These are phyloP conservation scores for Coniochaeta prunicola DNA, from an alignment of 2,329 filamentous ascomycete species.

Conservation along the genomic window DNA sequence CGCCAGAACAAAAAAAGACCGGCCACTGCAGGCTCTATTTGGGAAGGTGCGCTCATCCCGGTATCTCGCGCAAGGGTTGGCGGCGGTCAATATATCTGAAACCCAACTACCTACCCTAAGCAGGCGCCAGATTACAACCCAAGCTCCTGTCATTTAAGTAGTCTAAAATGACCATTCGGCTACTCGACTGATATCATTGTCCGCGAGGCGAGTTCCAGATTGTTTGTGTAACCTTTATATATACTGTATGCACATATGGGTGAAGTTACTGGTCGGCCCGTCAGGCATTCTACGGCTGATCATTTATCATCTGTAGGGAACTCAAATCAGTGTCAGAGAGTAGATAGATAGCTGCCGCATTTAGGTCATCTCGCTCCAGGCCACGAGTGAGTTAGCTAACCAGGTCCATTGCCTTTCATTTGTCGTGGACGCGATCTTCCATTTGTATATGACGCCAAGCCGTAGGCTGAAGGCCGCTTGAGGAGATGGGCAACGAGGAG, in stretches of 20 bases:
- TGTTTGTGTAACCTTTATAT: background rate
- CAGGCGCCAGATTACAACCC: background rate
- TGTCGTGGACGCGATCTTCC: no score
- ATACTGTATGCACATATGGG: background rate
- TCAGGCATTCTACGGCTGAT: no score
- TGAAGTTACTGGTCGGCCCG: background rate
- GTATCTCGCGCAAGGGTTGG: background rate
- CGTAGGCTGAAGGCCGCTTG: no score
- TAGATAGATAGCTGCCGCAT: background rate
- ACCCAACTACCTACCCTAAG: background rate
- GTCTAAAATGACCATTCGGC: background rate
- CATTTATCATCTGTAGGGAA: background rate
- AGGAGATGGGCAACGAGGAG: no score
- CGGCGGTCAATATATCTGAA: background rate
- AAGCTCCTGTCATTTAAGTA: background rate
- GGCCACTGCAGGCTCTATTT: background rate
- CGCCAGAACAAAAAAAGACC: background rate
- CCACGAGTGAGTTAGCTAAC: no score
- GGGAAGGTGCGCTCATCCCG: background rate
- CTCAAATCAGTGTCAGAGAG: background rate
- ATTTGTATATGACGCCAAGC: no score
- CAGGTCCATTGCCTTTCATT: no score
- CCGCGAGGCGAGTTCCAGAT: no score
- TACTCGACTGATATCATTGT: background rate
- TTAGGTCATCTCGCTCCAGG: no score